Evolutionary conservation across 2,329 filamentous ascomycete genomes (phyloP), one percentile per base, ranked within the genome.

Genomic region (Cladosporium sphaerospermum): DNA sequence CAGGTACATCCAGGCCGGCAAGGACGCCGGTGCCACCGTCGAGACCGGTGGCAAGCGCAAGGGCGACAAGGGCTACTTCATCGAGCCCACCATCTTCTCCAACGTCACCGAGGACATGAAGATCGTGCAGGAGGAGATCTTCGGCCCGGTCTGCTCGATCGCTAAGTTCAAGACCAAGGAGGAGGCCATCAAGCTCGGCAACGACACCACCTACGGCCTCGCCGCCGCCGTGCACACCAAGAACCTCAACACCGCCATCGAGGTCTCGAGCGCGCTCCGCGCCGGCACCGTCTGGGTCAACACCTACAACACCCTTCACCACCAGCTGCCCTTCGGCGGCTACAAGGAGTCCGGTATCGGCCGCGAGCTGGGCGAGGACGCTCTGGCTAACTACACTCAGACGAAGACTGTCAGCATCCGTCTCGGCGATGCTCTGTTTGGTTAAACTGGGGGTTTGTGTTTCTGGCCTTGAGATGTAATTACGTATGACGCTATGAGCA

Each of bases 31-130:
- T 65, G 83, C 84, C 55, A 85, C 73, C 48, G 68, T 93, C 57
- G 81, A 84, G 64, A 78, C 76, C 41, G 84, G 84, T 61, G 84
- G 84, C 66, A 84, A 85, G 68, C 84, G 83, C 62, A 85, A 85
- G 72, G 88, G 88, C 56, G 73, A 78, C 62, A 42, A 33, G 10
- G 88, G 88, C 57, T 95, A 88, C 81, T 95, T 92, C 78, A 92
- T 95, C 72, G 77, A 92, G 78, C 89, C 89, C 39, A 95, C 89
- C 66, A 89, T 95, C 76, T 90, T 80, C 79, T 84, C 81, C 71
- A 84, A 89, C 67, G 89, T 93, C 61, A 81, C 76, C 46, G 76
- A 83, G 34, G 71, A 81, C 64, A 86, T 88, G 70, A 82, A 82
- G 66, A 86, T 93, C 60, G 85, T 88, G 75, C 79, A 82, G 61